Evolutionary conservation across 2,329 filamentous ascomycete genomes (phyloP).

Genomic region (Rutstroemia sydowiana): DNA sequence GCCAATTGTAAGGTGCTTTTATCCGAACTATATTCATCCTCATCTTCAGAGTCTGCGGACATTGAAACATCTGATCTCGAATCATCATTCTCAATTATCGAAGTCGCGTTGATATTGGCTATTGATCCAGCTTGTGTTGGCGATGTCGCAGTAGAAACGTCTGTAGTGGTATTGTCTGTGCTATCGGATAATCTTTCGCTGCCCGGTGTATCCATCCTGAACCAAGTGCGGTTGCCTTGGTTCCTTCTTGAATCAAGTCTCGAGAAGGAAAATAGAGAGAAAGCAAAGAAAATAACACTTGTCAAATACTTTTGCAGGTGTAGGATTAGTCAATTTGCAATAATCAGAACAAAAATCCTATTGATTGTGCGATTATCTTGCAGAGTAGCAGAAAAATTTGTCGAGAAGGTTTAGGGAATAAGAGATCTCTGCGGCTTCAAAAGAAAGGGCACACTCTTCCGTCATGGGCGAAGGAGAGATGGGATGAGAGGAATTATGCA

Average conservation of each 20-base stretch:
- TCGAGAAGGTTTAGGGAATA: background rate
- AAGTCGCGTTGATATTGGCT: slow-evolving; percentile 10
- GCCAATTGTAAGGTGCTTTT: slow-evolving; percentile 7
- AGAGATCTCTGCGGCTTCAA: background rate
- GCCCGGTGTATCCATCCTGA: slow-evolving; percentile 22
- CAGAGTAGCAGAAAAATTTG: background rate
- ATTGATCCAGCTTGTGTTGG: slow-evolving; percentile 11
- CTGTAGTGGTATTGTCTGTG: slow-evolving; percentile 25
- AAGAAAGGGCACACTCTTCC: slow-evolving; percentile 1
- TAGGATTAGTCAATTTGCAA: slow-evolving; percentile 20
- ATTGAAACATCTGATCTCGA: slow-evolving; percentile 33
- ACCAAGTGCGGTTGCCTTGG: slow-evolving; percentile 6
- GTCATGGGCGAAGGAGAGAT: background rate
- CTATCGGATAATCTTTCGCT: slow-evolving; percentile 22
- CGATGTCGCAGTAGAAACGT: slow-evolving; percentile 15
- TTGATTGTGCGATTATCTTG: slow-evolving; percentile 7
- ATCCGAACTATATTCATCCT: slow-evolving; percentile 17
- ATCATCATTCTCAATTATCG: slow-evolving; percentile 20
- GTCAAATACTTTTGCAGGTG: slow-evolving; percentile 20
- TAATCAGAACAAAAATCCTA: slow-evolving; percentile 16
- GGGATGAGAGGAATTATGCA: background rate
- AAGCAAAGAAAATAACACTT: slow-evolving; percentile 22
- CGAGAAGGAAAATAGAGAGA: slow-evolving; percentile 15
- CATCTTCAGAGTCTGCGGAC: slow-evolving; percentile 30
- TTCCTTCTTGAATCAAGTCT: slow-evolving; percentile 4